These are phyloP conservation scores for Yarrowia galli DNA, from an alignment of 1,139 yeast genomes.

Conservation along the genomic window DNA sequence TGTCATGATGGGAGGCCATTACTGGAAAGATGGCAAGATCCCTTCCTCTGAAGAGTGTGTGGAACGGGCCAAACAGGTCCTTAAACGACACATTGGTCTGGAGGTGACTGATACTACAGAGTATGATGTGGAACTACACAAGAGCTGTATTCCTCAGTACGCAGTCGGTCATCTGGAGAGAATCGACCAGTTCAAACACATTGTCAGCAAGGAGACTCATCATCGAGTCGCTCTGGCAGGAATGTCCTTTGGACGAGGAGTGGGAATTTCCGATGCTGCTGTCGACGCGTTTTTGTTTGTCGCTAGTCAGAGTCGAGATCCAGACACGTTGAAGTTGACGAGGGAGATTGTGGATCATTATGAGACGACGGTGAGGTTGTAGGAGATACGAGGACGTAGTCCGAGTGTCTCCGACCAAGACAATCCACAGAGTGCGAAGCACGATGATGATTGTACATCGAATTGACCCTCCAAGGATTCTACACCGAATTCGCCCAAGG, in stretches of 20 bases:
- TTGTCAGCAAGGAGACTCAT: conserved; percentile 52
- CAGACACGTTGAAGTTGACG: conserved; percentile 40
- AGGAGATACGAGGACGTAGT: background rate
- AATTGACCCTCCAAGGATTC: too few species aligned
- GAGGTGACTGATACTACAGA: conserved; percentile 52
- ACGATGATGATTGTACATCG: background rate
- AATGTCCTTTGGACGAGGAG: conserved; percentile 79
- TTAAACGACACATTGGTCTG: conserved; percentile 60
- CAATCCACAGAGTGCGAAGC: background rate
- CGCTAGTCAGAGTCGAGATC: conserved; percentile 43
- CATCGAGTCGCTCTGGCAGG: conserved; percentile 73
- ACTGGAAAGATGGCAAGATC: conserved; percentile 52
- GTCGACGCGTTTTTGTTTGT: conserved; percentile 55
- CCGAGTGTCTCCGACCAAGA: background rate
- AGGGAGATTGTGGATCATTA: conserved; percentile 27
- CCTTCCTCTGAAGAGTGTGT: conserved; percentile 59
- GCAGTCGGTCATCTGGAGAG: conserved; percentile 70
- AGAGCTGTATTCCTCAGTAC: conserved; percentile 81
- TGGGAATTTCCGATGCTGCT: conserved; percentile 91
- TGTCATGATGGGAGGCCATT: conserved; percentile 89
- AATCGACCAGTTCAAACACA: conserved; percentile 53
- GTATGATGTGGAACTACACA: conserved; percentile 51
- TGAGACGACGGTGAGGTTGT: conserved; percentile 15
- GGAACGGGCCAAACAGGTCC: conserved; percentile 57
- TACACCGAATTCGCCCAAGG: too few species aligned